phyloP scores from a whole-genome alignment of 139 green algal genomes.

The Ettlia oleoabundans region DNA sequence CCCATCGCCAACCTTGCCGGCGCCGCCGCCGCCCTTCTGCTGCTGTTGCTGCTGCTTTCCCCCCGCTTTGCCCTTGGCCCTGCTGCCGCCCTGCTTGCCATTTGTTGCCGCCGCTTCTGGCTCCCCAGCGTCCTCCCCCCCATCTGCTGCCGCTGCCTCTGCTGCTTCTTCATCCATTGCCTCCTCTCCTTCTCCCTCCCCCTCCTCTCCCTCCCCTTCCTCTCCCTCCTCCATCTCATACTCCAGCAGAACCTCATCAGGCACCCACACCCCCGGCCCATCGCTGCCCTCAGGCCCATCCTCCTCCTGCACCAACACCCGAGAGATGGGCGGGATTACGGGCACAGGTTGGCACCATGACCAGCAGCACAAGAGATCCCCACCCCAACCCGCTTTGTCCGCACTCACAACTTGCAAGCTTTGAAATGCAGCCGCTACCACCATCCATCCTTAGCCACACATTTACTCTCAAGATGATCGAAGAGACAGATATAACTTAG shows the following conservation, averaged over 20 bases:
- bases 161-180: background rate
- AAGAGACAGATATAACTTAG: no score
- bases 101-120: background rate
- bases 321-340: no score
- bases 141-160: background rate
- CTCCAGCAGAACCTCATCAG: constrained; percentile 24
- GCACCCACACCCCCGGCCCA: constrained; percentile 10
- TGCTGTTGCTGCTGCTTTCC: background rate
- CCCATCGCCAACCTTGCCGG: no score
- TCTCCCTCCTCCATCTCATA: constrained; percentile 26
- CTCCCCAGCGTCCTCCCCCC: background rate
- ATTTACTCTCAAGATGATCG: no score
- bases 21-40: no score
- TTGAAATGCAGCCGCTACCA: no score
- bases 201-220: background rate
- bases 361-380: background rate
- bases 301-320: constrained; percentile 16
- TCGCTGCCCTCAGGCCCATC: constrained; percentile 17
- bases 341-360: background rate
- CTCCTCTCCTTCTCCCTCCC: background rate
- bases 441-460: no score
- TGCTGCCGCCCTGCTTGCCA: background rate
- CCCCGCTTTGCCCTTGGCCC: background rate
- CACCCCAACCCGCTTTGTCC: background rate
- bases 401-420: no score